Evolutionary conservation across 768 basidiomycete genomes (phyloP).

Genomic region (Auriscalpium microsporum): DNA sequence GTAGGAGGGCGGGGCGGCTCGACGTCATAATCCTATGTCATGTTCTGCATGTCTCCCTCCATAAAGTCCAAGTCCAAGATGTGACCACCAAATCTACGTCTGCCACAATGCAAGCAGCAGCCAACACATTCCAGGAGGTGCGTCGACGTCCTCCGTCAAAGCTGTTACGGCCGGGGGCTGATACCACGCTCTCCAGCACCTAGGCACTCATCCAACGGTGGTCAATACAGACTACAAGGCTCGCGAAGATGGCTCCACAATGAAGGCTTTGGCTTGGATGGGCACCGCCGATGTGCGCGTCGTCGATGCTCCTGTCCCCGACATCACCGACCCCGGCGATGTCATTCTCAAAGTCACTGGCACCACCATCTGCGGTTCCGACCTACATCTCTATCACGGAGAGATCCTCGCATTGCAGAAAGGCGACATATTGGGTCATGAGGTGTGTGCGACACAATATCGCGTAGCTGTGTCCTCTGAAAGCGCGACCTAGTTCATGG

Average conservation of each 20-base stretch:
- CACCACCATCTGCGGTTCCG: slow-evolving; percentile 64
- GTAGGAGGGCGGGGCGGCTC: background rate
- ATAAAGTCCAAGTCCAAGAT: too few species aligned
- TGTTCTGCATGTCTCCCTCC: background rate
- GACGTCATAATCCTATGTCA: background rate
- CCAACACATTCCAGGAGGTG: background rate
- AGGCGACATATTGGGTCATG: slow-evolving; percentile 72
- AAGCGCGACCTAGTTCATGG: slow-evolving; percentile 43
- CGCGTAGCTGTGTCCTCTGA: background rate
- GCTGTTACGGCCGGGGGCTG: background rate
- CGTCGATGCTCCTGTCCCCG: slow-evolving; percentile 42
- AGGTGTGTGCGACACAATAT: slow-evolving; percentile 27
- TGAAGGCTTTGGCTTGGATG: slow-evolving; percentile 68
- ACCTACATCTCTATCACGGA: slow-evolving; percentile 58
- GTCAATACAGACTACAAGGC: slow-evolving; percentile 26
- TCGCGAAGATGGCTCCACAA: slow-evolving; percentile 43
- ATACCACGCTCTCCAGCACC: background rate
- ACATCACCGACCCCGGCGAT: slow-evolving; percentile 66
- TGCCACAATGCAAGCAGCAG: background rate
- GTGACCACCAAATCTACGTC: too few species aligned
- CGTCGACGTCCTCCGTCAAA: background rate
- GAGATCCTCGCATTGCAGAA: slow-evolving; percentile 62
- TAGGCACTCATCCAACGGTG: background rate
- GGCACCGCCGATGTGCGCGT: slow-evolving; percentile 41
- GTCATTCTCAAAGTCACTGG: slow-evolving; percentile 71